Evolutionary conservation across 1,284 basidiomycete genomes (phyloP), one percentile per base, ranked within the genome.

Genomic region (Cutaneotrichosporon sp.): DNA sequence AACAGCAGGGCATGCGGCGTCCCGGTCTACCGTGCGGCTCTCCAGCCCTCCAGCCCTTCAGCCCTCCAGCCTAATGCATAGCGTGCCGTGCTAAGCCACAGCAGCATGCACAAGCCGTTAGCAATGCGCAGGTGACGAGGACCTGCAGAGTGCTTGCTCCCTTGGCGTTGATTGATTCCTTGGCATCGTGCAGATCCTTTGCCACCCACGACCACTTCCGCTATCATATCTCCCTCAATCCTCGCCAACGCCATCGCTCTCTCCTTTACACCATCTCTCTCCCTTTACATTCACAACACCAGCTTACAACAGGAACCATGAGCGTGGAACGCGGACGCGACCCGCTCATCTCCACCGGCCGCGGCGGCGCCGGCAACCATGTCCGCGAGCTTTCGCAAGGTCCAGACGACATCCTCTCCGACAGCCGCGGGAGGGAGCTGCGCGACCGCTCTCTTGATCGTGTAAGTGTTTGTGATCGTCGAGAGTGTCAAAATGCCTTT

Each of bases 301-400:
- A 25, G 17, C 49, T 51, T 31, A 58, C 52, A 32, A 12, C 46
- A 56, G 46, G 47, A 45, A 50, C n/a, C 44, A 59, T 59, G 57
- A 51, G 46, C 42, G 48, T 55, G 12, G 50, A 52, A 37, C 53
- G 57, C 37, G 57, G 57, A 17, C 57, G 57, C 41, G 57, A 59
- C 44, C 53, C 53, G 39, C 46, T 54, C 38, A 50, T 73, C 49
- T 74, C 72, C 10, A 75, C 73, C 20, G 73, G 73, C 25, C 65
- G 73, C 53, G 74, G 74, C 32, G 74, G 74, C 26, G 71, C 67
- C 5, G 74, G 74, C 17, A 75, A 75, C 54, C 55, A 71, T n/a
- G 59, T 74, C 26, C 60, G 71, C 49, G 70, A 67, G n/a, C 60
- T 69, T 19, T 63, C 59, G 25, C 46, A 63, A 11, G 66, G 67